Evolutionary conservation across 176 grass and related monocot genomes (phyloP).

Genomic region (Phyllostachys edulis): DNA sequence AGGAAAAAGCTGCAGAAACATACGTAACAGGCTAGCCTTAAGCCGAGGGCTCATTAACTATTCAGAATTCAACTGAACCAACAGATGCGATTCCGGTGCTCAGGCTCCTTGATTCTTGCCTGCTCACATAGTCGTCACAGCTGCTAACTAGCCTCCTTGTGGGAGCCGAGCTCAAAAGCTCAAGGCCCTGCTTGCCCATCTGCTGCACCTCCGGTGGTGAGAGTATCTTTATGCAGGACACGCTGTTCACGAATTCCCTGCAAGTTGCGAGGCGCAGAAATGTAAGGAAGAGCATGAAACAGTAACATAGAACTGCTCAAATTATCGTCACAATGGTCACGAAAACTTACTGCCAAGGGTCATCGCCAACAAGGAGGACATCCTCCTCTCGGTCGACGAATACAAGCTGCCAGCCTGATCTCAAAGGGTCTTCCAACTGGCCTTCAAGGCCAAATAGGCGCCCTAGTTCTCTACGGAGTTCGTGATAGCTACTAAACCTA

Average conservation of each 20-base stretch:
- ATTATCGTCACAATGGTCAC: background rate
- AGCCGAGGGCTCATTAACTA: background rate
- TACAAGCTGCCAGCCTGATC: constrained; percentile 99
- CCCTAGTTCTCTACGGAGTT: constrained; percentile 80
- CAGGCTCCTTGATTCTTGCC: constrained; percentile 73
- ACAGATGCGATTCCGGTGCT: constrained; percentile 74
- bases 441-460: constrained; percentile 87
- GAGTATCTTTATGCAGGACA: constrained; percentile 95
- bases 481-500: constrained; percentile 84
- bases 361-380: constrained; percentile 90
- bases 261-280: background rate
- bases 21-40: background rate
- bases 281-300: background rate
- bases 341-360: constrained; percentile 89
- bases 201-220: constrained; percentile 94
- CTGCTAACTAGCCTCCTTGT: constrained; percentile 51
- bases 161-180: constrained; percentile 62
- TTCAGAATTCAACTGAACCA: constrained; percentile 79
- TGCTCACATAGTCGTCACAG: constrained; percentile 71
- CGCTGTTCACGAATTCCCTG: constrained; percentile 96
- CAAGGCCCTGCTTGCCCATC: constrained; percentile 75
- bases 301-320: background rate
- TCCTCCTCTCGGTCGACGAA: constrained; percentile 94
- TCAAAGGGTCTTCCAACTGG: constrained; percentile 93
- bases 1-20: constrained; percentile 28